A percentile compares a stretch with the other conserved stretches of the same genome.
Conservation (phyloP, 805 yeast genomes). For the Wickerhamomyces mucosus region DNA sequence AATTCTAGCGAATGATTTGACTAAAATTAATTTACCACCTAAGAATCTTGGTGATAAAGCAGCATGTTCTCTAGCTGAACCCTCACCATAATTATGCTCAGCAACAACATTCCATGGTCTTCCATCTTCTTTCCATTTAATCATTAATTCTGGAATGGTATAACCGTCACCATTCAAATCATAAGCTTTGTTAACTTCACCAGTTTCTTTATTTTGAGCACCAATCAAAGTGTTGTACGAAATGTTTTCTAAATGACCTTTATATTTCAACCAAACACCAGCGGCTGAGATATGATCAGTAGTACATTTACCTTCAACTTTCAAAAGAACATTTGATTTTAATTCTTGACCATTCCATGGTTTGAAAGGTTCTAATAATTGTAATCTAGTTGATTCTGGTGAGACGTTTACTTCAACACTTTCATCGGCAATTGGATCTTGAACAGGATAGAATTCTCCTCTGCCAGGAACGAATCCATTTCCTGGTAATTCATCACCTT, state of each 20-base stretch:
- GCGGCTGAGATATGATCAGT: slow-evolving; percentile 99
- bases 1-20: slow-evolving; percentile 94
- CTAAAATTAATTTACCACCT: slow-evolving; percentile 83
- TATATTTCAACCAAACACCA: slow-evolving; percentile 97
- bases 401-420: slow-evolving; percentile 59
- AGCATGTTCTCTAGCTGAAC: slow-evolving; percentile 98
- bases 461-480: slow-evolving; percentile 74
- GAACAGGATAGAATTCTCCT: slow-evolving; percentile 62
- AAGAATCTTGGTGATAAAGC: slow-evolving; percentile 92
- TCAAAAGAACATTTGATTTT: slow-evolving; percentile 63
- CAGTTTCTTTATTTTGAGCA: slow-evolving; percentile 94
- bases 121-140: slow-evolving; percentile 79
- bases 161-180: slow-evolving; percentile 73
- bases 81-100: slow-evolving; percentile 98
- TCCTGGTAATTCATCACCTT: slow-evolving; percentile 77
- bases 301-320: slow-evolving; percentile 97
- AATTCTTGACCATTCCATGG: slow-evolving; percentile 86
- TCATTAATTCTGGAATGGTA: slow-evolving; percentile 94
- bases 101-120: slow-evolving; percentile 94
- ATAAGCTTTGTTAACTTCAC: slow-evolving; percentile 84
- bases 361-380: slow-evolving; percentile 78
- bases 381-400: slow-evolving; percentile 86
- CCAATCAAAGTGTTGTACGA: slow-evolving; percentile 94
- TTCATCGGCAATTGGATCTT: slow-evolving; percentile 55
- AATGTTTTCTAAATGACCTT: slow-evolving; percentile 94